Base-by-base conservation (phyloP, 2,329 filamentous ascomycete species). In the Cytospora leucostoma region DNA sequence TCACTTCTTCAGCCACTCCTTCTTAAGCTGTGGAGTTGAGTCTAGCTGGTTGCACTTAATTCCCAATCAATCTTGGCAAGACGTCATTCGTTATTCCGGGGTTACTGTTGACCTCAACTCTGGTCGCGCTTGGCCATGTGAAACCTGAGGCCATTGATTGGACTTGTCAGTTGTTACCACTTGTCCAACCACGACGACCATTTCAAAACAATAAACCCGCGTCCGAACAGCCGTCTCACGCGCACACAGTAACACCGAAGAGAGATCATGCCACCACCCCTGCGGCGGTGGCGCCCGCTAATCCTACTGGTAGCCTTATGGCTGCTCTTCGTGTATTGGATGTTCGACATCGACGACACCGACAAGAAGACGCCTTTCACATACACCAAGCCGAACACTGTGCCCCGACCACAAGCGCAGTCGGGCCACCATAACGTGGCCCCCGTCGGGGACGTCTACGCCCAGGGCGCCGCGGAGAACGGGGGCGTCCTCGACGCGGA, bases 271-370 rank as follows among this genome's bases (percentile, higher is more conserved):
- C 65, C 58, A 56, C 54, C 59, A 56, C 54, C 59, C 17, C 52
- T 65, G 17, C 65, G 63, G 47, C 62, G 65, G 21, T 65, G 62
- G 63, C 63, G 59, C n/a, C 65, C 65, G 4, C 59, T 66, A 3
- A 50, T 66, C 21, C 52, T 65, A n/a, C 10, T 65, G 10, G 63
- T 63, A 35, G 56, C 63, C 10, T 0, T 63, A 13, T 66, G 65
- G 65, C 56, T 66, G 0, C 47, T 66, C 35, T 62, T 59, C 53
- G 55, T 66, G 49, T 65, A 53, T 44, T 66, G 64, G 56, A 44
- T 66, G 17, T 62, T 60, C 47, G 51, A 56, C n/a, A 40, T 54
- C 27, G 37, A 49, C 34, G 10, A 59, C 49, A 56, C 27, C 27
- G 27, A 27, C 27, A 47, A 37, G 8, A n/a, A 52, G 59, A 61